Conservation (phyloP, 495 filamentous ascomycete species). For the Hyaloscypha hepaticicola region DNA sequence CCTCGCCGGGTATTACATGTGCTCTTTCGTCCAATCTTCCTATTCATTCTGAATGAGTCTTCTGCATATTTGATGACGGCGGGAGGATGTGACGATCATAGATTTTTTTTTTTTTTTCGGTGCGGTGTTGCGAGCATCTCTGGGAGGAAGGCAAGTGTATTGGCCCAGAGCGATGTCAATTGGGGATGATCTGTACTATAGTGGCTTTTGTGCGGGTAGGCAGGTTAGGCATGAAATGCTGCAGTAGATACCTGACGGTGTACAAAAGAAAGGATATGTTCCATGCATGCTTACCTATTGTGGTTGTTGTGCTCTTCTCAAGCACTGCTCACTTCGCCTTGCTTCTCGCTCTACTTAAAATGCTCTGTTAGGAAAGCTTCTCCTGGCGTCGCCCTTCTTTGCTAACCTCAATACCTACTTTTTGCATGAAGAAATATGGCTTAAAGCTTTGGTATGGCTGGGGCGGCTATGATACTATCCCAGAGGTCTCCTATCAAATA, state of each 20-base stretch:
- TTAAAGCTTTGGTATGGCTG: no score
- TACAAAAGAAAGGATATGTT: constrained; percentile 27
- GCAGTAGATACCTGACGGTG: constrained; percentile 30
- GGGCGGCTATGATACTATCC: no score
- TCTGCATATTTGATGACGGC: constrained; percentile 31
- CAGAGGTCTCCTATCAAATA: no score
- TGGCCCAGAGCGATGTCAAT: constrained; percentile 17
- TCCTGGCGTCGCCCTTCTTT: no score
- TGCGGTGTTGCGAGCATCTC: constrained; percentile 25
- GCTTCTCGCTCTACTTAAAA: no score
- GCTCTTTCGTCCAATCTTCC: constrained; percentile 7
- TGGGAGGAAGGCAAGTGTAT: constrained; percentile 24
- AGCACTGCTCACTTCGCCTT: no score
- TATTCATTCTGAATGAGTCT: constrained; percentile 11
- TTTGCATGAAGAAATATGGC: no score
- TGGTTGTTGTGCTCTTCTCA: not conserved
- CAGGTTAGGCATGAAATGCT: constrained; percentile 25
- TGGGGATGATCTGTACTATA: constrained; percentile 27
- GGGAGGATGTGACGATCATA: constrained; percentile 33
- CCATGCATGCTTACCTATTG: not conserved
- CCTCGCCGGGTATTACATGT: constrained; percentile 19
- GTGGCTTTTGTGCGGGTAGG: constrained; percentile 23
- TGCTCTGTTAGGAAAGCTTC: no score
- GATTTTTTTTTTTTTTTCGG: constrained; percentile 27
- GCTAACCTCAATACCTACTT: no score